Base-by-base conservation (phyloP, 2,329 filamentous ascomycete genomes). In the Knufia petricola region DNA sequence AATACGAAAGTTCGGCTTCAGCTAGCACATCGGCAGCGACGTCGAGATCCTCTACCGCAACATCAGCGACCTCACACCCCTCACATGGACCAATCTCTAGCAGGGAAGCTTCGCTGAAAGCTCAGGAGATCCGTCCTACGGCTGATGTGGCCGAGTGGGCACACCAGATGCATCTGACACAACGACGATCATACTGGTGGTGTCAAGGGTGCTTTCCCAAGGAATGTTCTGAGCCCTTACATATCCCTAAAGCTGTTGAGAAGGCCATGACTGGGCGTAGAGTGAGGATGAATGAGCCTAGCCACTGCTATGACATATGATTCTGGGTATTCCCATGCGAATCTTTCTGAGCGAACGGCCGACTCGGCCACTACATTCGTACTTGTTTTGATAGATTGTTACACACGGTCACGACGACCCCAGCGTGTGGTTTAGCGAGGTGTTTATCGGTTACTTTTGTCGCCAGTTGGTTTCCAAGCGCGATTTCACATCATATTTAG, bases 151-250 rank as follows among this genome's bases (percentile, higher is more conserved):
- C 53, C 9, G 56, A 58, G 47, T 58, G 56, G 56, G 53, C 53
- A 28, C 56, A 58, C 39, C 55, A 57, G 36, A 51, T 57, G 40
- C 56, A 58, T 41, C 46, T 57, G 41, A 54, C 53, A 12, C 56
- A 58, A 46, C 42, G 51, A 24, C 52, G 53, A 13, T 52, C 52
- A 39, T 57, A 57, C 43, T 52, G 55, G 26, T 58, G 56, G 56
- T 58, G 56, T 48, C 32, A 51, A 45, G 43, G 43, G n/a, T 58
- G 56, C 43, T 50, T 50, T 43, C 55, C 53, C 13, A 23, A 32
- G 20, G 38, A 40, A 24, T 26, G 41, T n/a, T n/a, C 19, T 12
- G 24, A 47, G 21, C 46, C 36, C 20, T 36, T 48, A 20, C 23
- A 40, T 13, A 48, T 48, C 15, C 46, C 46, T 4, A 48, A 42